Evolutionary conservation across 352 stramenopile genomes (phyloP).

Genomic region (Thalassiosira delicatula): DNA sequence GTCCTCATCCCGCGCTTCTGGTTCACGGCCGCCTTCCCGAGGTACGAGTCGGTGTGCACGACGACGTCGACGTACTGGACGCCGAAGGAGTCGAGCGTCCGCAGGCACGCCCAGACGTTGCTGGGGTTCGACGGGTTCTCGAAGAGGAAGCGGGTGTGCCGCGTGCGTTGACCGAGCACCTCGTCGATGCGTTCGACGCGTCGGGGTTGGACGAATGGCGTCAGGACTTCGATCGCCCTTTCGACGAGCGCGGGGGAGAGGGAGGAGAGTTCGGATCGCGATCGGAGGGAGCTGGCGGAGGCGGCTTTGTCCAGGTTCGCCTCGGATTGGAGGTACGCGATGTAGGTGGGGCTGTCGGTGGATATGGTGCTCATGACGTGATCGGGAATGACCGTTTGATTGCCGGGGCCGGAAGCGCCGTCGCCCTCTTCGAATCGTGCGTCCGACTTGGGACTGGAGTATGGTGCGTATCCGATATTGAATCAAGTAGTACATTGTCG

Average conservation of each 20-base stretch:
- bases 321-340: constrained; percentile 50
- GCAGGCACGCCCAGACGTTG: constrained; percentile 87
- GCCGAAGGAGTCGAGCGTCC: constrained; percentile 85
- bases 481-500: too few species aligned
- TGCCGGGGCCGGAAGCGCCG: background rate
- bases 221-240: constrained; percentile 61
- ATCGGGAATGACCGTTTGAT: constrained; percentile 38
- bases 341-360: constrained; percentile 40
- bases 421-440: constrained; percentile 37
- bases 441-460: constrained; percentile 58
- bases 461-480: too few species aligned
- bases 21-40: constrained; percentile 68
- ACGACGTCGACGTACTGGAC: constrained; percentile 86
- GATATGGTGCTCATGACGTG: constrained; percentile 43
- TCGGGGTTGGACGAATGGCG: constrained; percentile 61
- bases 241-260: constrained; percentile 48
- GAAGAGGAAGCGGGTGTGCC: constrained; percentile 77
- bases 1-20: constrained; percentile 78
- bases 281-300: constrained; percentile 20
- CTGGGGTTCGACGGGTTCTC: constrained; percentile 85
- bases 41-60: constrained; percentile 77
- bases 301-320: constrained; percentile 28
- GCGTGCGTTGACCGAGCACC: constrained; percentile 67
- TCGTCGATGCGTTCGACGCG: constrained; percentile 68
- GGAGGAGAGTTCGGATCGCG: constrained; percentile 35